Evolutionary conservation across 2,329 filamentous ascomycete genomes (phyloP).

Genomic region (Septoria linicola): DNA sequence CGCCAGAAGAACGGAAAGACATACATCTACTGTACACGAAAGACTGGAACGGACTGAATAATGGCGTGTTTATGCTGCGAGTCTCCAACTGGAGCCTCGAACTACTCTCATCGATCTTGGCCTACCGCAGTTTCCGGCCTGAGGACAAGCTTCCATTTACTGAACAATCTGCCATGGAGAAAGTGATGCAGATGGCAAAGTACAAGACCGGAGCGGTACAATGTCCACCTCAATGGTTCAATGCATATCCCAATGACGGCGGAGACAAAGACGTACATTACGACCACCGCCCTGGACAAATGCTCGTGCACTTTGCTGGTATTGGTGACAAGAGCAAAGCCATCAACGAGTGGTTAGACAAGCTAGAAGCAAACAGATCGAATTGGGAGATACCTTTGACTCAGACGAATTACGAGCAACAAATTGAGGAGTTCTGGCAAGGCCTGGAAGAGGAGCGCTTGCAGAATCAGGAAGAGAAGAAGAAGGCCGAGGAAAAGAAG

Average conservation of each 20-base stretch:
- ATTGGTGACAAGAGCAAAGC: slow-evolving; percentile 34
- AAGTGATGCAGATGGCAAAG: slow-evolving; percentile 34
- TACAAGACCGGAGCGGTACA: slow-evolving; percentile 36
- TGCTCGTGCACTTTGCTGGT: slow-evolving; percentile 45
- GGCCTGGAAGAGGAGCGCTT: slow-evolving; percentile 8
- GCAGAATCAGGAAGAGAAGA: too few species aligned
- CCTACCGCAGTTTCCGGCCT: slow-evolving; percentile 41
- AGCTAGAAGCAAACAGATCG: slow-evolving; percentile 35
- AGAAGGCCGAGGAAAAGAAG: too few species aligned
- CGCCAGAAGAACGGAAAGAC: slow-evolving; percentile 33
- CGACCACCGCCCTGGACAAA: slow-evolving; percentile 41
- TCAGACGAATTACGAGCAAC: slow-evolving; percentile 37
- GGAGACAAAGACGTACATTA: slow-evolving; percentile 36
- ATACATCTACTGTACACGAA: slow-evolving; percentile 40
- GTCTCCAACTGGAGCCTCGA: slow-evolving; percentile 41
- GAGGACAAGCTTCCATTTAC: slow-evolving; percentile 38
- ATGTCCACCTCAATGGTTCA: slow-evolving; percentile 46
- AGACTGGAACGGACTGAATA: slow-evolving; percentile 45
- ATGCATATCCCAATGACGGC: slow-evolving; percentile 41
- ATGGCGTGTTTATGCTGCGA: slow-evolving; percentile 43
- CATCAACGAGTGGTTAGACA: slow-evolving; percentile 40
- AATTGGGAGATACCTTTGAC: slow-evolving; percentile 38
- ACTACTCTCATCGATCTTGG: slow-evolving; percentile 41
- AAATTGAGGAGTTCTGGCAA: slow-evolving; percentile 37
- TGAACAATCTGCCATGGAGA: slow-evolving; percentile 44